These are phyloP conservation scores for Globisporangium irregulare DNA, from an alignment of 352 stramenopile genomes.

Conservation along the genomic window DNA sequence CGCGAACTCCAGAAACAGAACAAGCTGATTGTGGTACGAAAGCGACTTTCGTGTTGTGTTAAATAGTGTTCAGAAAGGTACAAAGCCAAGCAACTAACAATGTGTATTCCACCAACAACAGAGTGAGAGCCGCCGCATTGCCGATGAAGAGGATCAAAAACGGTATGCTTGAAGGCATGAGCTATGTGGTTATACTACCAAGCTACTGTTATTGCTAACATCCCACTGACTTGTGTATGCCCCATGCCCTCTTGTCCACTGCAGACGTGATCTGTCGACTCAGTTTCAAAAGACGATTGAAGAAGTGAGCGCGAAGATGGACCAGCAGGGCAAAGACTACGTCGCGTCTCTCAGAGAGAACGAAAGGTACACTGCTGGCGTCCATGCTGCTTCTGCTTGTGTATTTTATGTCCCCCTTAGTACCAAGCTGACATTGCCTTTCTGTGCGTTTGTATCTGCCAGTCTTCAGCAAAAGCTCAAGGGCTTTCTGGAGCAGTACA, in stretches of 20 bases:
- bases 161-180: conserved; percentile 26
- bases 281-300: conserved; percentile 88
- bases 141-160: conserved; percentile 82
- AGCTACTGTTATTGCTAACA: not conserved
- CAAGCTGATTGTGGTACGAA: conserved; percentile 72
- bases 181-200: not conserved
- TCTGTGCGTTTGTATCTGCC: not conserved
- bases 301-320: conserved; percentile 88
- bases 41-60: not conserved
- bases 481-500: conserved; percentile 79
- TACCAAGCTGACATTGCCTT: not conserved
- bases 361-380: conserved; percentile 32
- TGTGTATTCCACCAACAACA: conserved; percentile 13
- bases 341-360: conserved; percentile 83
- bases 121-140: conserved; percentile 76
- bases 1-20: conserved; percentile 87
- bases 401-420: not conserved
- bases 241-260: not conserved
- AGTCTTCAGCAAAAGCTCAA: conserved; percentile 85
- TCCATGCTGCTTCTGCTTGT: not conserved
- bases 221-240: not conserved
- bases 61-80: not conserved
- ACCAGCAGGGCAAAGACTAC: conserved; percentile 83
- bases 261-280: conserved; percentile 61
- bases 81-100: not conserved